phyloP scores from a whole-genome alignment of 331 rosid species.

The Erythrophleum ivorense region DNA sequence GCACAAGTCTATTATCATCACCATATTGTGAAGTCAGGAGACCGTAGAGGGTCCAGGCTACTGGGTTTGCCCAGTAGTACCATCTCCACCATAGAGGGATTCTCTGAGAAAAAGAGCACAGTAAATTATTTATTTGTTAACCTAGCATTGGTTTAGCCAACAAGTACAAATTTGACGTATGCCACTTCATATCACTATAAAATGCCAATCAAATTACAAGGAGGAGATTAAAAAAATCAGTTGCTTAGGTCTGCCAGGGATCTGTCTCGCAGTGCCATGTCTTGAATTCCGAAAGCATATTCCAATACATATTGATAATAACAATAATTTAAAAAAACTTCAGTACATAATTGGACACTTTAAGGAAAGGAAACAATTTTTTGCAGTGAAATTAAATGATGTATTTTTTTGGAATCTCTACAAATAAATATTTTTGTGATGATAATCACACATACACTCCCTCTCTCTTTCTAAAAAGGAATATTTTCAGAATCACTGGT shows the following conservation, averaged over 20 bases:
- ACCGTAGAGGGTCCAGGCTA: conserved; percentile 95
- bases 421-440: too few relatives aligned
- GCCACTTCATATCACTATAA: background rate
- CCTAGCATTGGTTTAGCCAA: background rate
- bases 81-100: conserved; percentile 99
- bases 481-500: too few relatives aligned
- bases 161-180: background rate
- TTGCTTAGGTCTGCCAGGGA: too few relatives aligned
- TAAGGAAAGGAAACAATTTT: too few relatives aligned
- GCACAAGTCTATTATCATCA: conserved; percentile 56
- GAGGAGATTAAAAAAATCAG: too few relatives aligned
- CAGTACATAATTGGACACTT: too few relatives aligned
- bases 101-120: conserved; percentile 59
- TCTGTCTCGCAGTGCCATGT: background rate
- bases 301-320: background rate
- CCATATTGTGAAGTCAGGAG: conserved; percentile 90
- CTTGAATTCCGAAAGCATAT: background rate
- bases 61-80: conserved; percentile 98
- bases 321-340: too few relatives aligned
- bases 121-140: background rate
- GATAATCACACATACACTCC: too few relatives aligned
- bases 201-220: too few relatives aligned
- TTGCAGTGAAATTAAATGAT: too few relatives aligned
- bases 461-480: too few relatives aligned
- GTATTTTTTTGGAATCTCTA: too few relatives aligned